Base-by-base conservation (phyloP, 495 filamentous ascomycete genomes). In the Penicillium soppii region DNA sequence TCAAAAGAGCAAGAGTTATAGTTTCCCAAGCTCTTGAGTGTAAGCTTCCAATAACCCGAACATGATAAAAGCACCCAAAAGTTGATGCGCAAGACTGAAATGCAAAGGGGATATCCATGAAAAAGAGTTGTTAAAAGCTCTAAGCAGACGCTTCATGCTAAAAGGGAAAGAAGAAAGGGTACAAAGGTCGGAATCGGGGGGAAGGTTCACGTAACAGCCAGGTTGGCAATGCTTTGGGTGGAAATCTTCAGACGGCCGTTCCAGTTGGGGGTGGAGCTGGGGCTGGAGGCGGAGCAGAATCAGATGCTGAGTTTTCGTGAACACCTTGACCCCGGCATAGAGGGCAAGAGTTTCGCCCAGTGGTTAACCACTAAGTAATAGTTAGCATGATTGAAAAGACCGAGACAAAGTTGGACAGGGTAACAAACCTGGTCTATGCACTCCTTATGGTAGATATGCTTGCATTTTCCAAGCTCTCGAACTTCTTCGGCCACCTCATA, bases 331-430 rank as follows among this genome's bases (percentile, higher is more conserved):
- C 83, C 55, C 87, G 74, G 61, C 87, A 90, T 2, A 90, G 74
- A 21, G 87, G 87, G 50, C 87, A 90, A 1, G 87, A 90, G 63
- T 90, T 90, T 52, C 87, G 85, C 32, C 87, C 87, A 20, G 86
- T 89, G 17, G 86, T 90, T 15, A 90, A 72, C 87, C 87, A 90
- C 87, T 90, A 63, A 20, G 6, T 32, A 13, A 33, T 42, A 15
- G 47, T 68, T 52, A 66, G 45, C 20, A 37, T 13, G 16, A 25
- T 23, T 47, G 32, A 19, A 12, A 16, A 13, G 7, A 22, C 17
- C 3, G 20, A 39, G 26, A 36, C 13, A 33, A 51, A 13, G 42
- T 32, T 15, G 44, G 12, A 12, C 20, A 23, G 0, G 9, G 15
- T 26, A 23, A 69, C 75, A 42, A 71, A 89, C 86, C 82, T 89